Evolutionary conservation across 768 basidiomycete genomes (phyloP), one percentile per base, ranked within the genome.

Genomic region (Grammothele lineata): DNA sequence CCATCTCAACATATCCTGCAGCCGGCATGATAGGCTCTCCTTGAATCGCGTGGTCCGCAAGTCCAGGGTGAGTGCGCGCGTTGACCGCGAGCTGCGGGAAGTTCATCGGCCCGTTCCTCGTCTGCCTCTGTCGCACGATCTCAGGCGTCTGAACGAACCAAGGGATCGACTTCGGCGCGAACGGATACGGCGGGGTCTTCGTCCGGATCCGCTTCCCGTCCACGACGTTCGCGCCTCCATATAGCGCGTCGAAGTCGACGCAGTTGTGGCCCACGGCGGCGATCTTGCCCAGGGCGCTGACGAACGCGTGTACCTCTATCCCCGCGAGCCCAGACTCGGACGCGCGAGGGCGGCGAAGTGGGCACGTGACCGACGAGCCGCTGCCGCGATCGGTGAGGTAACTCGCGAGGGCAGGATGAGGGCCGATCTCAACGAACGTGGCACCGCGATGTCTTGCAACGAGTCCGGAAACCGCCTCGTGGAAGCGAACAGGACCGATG

Each of bases 21-120:
- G 72, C 73, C 7, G 75, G 72, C 67, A 74, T 69, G 21, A 76
- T 73, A 0, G 71, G 63, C 18, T 74, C 71, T 1, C 69, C 70
- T 23, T 66, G 63, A 27, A 76, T 71, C 14, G 73, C 53, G 52
- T 77, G 75, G 26, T 75, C 65, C 0, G 71, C 67, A 10, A 77
- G 55, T 18, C 63, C 63, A 0, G 75, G 69, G 41, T 70, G 69
- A 1, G 68, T 70, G 12, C 57, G 43, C 8, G 50, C 41, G 48
- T 66, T 75, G 25, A 76, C 48, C 11, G 63, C 63, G 39, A 73
- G 62, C 33, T 63, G 60, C 0, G 57, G 15, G 32, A 66, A 56
- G 37, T 72, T 69, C 8, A 74, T 54, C 1, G 73, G 70, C 0
- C 72, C 69, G 23, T 59, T 56, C 33, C 58, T 58, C n/a, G 26